phyloP scores from a whole-genome alignment of 768 basidiomycete species.

The Boletus rufocinnamomeus region DNA sequence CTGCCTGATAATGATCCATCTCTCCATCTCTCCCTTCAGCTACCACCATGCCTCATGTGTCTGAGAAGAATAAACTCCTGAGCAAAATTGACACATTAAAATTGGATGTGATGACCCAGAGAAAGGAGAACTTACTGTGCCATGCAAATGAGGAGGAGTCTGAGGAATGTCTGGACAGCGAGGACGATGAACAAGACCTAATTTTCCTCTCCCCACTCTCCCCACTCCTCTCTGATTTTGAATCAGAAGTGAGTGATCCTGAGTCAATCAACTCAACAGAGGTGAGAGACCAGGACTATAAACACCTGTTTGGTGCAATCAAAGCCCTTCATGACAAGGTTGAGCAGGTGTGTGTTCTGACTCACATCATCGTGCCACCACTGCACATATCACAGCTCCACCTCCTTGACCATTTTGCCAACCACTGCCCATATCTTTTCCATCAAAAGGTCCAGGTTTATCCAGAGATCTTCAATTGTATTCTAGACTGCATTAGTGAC shows the following conservation, averaged over 20 bases:
- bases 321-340: background rate
- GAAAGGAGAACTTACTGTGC: background rate
- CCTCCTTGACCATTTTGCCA: slow-evolving; percentile 6
- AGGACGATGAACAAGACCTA: background rate
- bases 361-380: background rate
- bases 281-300: background rate
- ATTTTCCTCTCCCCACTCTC: background rate
- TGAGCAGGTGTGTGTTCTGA: background rate
- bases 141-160: background rate
- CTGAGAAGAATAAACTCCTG: background rate
- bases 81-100: background rate
- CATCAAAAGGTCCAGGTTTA: slow-evolving; percentile 25
- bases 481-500: slow-evolving; percentile 21
- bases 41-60: background rate
- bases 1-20: no score
- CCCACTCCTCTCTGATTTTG: background rate
- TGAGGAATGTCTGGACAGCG: background rate
- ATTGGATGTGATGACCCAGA: background rate
- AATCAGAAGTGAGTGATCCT: background rate
- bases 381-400: slow-evolving; percentile 2
- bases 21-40: background rate
- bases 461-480: slow-evolving; percentile 28
- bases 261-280: background rate
- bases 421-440: slow-evolving; percentile 25
- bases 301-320: background rate